These are phyloP conservation scores for Termitomyces sp. DNA, from an alignment of 768 basidiomycete genomes.

Conservation along the genomic window DNA sequence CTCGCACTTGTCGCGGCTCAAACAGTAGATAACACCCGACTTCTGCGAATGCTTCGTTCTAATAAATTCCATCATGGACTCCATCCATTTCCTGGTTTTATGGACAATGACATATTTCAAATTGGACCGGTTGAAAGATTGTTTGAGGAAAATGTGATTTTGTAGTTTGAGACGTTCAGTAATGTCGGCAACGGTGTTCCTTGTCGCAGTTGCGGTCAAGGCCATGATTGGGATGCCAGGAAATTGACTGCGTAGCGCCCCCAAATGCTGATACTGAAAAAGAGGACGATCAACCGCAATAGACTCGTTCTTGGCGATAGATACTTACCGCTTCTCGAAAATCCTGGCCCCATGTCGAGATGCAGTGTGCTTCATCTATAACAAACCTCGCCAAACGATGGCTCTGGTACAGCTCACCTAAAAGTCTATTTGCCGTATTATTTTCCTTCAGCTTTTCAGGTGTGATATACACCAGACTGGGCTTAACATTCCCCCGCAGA, in stretches of 20 bases:
- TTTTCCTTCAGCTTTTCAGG: constrained; percentile 84
- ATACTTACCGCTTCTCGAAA: constrained; percentile 74
- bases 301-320: not conserved
- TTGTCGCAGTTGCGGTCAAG: constrained; percentile 90
- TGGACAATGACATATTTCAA: constrained; percentile 64
- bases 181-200: constrained; percentile 74
- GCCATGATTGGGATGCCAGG: constrained; percentile 91
- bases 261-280: constrained; percentile 62
- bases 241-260: constrained; percentile 65
- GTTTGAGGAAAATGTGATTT: constrained; percentile 54
- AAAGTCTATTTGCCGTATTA: constrained; percentile 43
- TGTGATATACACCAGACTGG: constrained; percentile 80
- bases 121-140: constrained; percentile 95
- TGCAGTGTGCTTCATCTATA: constrained; percentile 95
- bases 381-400: constrained; percentile 81
- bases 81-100: constrained; percentile 36
- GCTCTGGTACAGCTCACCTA: constrained; percentile 52
- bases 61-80: constrained; percentile 71
- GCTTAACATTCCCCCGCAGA: constrained; percentile 42
- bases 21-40: constrained; percentile 85
- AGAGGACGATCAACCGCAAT: not conserved
- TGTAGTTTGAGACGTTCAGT: constrained; percentile 59
- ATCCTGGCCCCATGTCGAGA: constrained; percentile 91
- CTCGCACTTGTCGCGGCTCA: constrained; percentile 71
- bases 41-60: constrained; percentile 46